Evolutionary conservation across 192 early-diverging fungal species (phyloP).

Genomic region (Tieghemiomyces parasiticus): DNA sequence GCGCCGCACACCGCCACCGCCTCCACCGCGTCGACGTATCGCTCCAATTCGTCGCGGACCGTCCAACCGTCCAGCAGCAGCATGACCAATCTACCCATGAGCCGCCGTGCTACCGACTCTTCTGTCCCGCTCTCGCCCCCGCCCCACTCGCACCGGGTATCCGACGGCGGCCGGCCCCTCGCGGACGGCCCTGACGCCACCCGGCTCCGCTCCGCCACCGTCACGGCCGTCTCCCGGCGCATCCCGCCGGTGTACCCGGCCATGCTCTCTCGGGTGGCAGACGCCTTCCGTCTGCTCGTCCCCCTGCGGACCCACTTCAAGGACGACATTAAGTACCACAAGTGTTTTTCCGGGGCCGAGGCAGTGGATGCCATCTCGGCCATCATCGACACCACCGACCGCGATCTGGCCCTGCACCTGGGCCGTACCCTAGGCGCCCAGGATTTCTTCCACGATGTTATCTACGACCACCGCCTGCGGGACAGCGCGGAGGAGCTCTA

Average conservation of each 20-base stretch:
- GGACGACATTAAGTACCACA: constrained; percentile 67
- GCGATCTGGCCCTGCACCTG: constrained; percentile 72
- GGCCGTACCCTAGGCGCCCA: constrained; percentile 85
- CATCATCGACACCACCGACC: constrained; percentile 70
- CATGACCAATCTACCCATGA: neutral
- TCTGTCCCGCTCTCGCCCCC: neutral
- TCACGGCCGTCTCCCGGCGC: constrained; percentile 15
- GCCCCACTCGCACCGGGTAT: neutral
- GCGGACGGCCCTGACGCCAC: neutral
- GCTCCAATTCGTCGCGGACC: no score
- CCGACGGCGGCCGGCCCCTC: neutral
- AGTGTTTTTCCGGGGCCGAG: constrained; percentile 74
- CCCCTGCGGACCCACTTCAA: constrained; percentile 46
- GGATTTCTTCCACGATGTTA: constrained; percentile 85
- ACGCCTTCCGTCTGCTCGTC: constrained; percentile 40
- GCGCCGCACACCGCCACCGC: no score
- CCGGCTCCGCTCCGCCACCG: no score
- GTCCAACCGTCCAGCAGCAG: no score
- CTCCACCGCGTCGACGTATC: no score
- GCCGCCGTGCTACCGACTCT: neutral
- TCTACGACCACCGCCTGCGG: constrained; percentile 71
- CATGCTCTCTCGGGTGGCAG: constrained; percentile 52
- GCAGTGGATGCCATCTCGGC: constrained; percentile 73
- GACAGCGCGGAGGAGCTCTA: constrained; percentile 75
- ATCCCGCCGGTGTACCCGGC: constrained; percentile 55